These are phyloP conservation scores for Colletotrichum euphorbiae DNA, from an alignment of 2,329 filamentous ascomycete genomes.

Conservation along the genomic window DNA sequence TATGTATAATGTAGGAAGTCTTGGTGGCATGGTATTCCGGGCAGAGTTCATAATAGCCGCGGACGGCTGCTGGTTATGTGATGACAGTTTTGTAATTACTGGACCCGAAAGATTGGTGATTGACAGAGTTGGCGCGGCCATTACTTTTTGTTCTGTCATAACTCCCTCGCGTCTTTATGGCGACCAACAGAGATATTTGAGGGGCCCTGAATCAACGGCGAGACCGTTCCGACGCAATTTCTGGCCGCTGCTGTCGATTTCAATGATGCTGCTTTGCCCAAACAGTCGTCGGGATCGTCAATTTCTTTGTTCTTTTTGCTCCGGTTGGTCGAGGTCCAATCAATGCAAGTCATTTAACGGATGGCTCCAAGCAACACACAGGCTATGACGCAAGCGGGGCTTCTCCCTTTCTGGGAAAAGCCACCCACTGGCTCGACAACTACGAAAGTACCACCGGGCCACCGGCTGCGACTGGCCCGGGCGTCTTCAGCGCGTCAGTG, in stretches of 20 bases:
- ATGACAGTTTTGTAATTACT: neutral
- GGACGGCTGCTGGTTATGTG: neutral
- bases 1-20: neutral
- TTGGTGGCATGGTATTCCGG: neutral
- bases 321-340: slow-evolving; percentile 17
- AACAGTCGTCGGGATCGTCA: slow-evolving; percentile 28
- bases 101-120: neutral
- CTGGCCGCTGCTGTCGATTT: neutral
- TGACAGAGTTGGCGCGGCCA: slow-evolving; percentile 7
- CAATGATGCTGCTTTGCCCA: slow-evolving; percentile 28
- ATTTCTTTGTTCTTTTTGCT: slow-evolving; percentile 25
- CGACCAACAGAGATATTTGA: neutral
- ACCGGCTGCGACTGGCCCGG: slow-evolving; percentile 19
- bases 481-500: slow-evolving; percentile 26
- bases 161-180: neutral
- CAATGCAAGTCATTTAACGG: slow-evolving; percentile 19
- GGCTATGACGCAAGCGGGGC: slow-evolving; percentile 37
- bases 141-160: neutral
- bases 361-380: slow-evolving; percentile 28
- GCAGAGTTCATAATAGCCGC: slow-evolving; percentile 25
- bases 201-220: neutral
- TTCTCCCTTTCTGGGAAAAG: slow-evolving; percentile 3
- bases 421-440: slow-evolving; percentile 25
- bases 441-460: neutral
- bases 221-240: neutral